Percentiles rank a stretch among this genome's conserved stretches.
Conservation (phyloP, 208 protist genomes). For the Leishmania gerbilli region DNA sequence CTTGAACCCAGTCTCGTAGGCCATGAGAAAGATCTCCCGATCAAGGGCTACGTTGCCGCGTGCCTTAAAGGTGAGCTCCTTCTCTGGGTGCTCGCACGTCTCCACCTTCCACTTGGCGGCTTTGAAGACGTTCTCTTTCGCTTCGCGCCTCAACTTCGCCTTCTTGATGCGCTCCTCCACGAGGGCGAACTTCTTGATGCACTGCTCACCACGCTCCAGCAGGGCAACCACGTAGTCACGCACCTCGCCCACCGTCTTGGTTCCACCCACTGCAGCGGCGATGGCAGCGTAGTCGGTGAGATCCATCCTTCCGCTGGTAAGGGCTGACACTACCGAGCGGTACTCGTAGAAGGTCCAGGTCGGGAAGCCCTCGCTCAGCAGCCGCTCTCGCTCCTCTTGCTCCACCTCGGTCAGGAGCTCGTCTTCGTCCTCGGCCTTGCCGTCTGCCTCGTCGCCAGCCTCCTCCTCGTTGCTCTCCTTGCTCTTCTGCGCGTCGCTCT, state of each 20-base stretch:
- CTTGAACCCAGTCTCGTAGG: constrained; percentile 71
- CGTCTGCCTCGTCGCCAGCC: constrained; percentile 11
- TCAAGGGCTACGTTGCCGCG: constrained; percentile 52
- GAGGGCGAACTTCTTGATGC: constrained; percentile 62
- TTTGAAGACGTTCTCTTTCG: constrained; percentile 53
- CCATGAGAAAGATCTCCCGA: constrained; percentile 72
- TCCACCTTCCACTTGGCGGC: constrained; percentile 88
- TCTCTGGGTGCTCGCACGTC: constrained; percentile 63
- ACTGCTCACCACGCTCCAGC: constrained; percentile 76
- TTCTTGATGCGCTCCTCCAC: constrained; percentile 65
- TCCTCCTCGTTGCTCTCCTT: constrained; percentile 20
- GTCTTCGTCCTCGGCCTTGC: constrained; percentile 31
- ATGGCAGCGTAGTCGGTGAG: constrained; percentile 70
- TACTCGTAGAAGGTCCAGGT: constrained; percentile 78
- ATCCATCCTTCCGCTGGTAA: constrained; percentile 58
- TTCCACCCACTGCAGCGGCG: constrained; percentile 28
- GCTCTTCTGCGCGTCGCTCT: constrained; percentile 3
- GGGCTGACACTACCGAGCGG: constrained; percentile 41
- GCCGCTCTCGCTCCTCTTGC: constrained; percentile 78
- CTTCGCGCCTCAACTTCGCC: constrained; percentile 40
- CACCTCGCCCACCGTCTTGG: constrained; percentile 79
- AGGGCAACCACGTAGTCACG: constrained; percentile 81
- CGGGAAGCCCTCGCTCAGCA: constrained; percentile 77
- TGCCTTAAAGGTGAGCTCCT: constrained; percentile 54
- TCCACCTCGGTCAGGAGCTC: constrained; percentile 72